These are phyloP conservation scores for Fomitopsis betulina DNA, from an alignment of 1,284 basidiomycete species.

Conservation along the genomic window DNA sequence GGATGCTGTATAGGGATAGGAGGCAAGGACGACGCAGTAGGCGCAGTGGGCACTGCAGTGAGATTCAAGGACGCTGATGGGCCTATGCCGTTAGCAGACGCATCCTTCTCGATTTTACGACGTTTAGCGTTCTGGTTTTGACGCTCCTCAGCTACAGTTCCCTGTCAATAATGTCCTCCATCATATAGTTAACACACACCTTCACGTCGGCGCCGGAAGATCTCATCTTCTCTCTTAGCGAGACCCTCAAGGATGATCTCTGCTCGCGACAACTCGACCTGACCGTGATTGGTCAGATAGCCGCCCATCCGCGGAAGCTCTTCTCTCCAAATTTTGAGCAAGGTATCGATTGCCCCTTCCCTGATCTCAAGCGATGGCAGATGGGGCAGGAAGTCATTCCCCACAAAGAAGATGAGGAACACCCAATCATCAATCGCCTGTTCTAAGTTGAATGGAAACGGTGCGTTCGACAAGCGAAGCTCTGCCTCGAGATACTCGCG, in stretches of 20 bases:
- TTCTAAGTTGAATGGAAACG: slow-evolving; percentile 94
- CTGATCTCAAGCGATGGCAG: slow-evolving; percentile 97
- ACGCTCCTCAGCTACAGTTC: slow-evolving; percentile 77
- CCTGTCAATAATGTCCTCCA: neutral
- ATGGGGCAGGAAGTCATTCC: slow-evolving; percentile 99
- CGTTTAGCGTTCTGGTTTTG: slow-evolving; percentile 89
- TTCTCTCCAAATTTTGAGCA: slow-evolving; percentile 93
- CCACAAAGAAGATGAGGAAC: slow-evolving; percentile 98
- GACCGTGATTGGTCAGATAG: slow-evolving; percentile 93
- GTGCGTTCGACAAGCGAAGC: slow-evolving; percentile 72
- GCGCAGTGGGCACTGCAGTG: slow-evolving; percentile 37
- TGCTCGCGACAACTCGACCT: slow-evolving; percentile 80
- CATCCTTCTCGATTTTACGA: slow-evolving; percentile 74
- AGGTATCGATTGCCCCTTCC: slow-evolving; percentile 97
- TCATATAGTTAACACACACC: slow-evolving; percentile 46
- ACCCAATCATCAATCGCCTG: slow-evolving; percentile 99
- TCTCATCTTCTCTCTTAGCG: slow-evolving; percentile 90
- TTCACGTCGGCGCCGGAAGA: slow-evolving; percentile 91
- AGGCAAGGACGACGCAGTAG: slow-evolving; percentile 36
- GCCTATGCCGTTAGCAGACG: slow-evolving; percentile 42
- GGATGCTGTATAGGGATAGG: slow-evolving; percentile 37
- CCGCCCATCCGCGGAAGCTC: slow-evolving; percentile 95
- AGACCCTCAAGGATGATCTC: slow-evolving; percentile 96
- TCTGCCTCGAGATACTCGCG: slow-evolving; percentile 98
- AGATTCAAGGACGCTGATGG: slow-evolving; percentile 54